Evolutionary conservation across 345 rosid genomes (phyloP), one percentile per base, ranked within the genome.

Genomic region (Capsella bursapastoris): DNA sequence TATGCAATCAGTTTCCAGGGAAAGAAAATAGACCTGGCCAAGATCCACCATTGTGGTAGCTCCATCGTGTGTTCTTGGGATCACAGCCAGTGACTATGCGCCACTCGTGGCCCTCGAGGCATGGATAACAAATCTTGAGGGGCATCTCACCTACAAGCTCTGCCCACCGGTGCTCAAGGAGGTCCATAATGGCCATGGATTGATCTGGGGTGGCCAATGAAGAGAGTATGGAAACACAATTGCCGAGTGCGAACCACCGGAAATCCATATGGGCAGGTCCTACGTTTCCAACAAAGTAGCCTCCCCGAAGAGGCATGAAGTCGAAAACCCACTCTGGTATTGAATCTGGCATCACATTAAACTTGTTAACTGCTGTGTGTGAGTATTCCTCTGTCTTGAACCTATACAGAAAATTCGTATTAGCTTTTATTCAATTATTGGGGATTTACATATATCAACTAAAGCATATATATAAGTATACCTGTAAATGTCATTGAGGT

Each of bases 191-290:
- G 29, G 93, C 93, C 86, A 84, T 78, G 3, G 93, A 85, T 53
- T 88, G 93, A 73, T 86, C 90, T n/a, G 87, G 90, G 37, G 93
- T 88, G 2, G 90, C 89, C 49, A 88, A 88, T 4, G 90, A 86
- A 11, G 89, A 72, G 11, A 88, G 73, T 50, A 86, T 82, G 8
- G 92, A 85, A 29, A 88, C 80, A 49, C 92, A 88, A 41, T 88
- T 88, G 1, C 92, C 92, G 15, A 88, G 81, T 18, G 83, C 80
- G 8, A 88, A 88, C 92, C 92, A 88, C 40, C 92, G 65, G 59
- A 88, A 88, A 64, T 88, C 93, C 93, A 88, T 88, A 76, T 85
- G 85, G 0, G 93, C 90, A 4, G 93, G 93, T 78, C 93, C 86
- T 15, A 88, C 89, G 25, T 88, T 88, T 8, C 93, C 93, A 38